A percentile compares a stretch with the other conserved stretches of the same genome.
Conservation (phyloP, 495 filamentous ascomycete genomes). For the Pseudoneurospora amorphoporcata region DNA sequence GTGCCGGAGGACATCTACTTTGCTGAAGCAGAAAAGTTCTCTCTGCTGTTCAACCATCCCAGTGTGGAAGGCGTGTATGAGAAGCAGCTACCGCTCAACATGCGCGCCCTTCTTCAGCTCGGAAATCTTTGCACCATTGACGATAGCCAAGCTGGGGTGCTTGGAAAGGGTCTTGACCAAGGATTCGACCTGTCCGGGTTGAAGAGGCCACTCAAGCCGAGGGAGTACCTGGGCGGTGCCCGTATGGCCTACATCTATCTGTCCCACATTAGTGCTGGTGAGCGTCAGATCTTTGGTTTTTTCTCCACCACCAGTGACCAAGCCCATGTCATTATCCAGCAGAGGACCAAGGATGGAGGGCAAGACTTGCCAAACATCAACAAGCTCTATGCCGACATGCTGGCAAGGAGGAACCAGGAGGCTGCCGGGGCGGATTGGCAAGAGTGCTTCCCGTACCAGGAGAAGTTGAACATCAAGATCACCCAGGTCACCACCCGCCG, state of each 20-base stretch:
- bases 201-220: conserved; percentile 51
- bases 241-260: conserved; percentile 75
- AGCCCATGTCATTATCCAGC: conserved; percentile 77
- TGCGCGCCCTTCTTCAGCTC: conserved; percentile 77
- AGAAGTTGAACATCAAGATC: conserved; percentile 74
- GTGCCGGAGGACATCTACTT: conserved; percentile 84
- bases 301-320: conserved; percentile 77
- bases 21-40: conserved; percentile 69
- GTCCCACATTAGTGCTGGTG: conserved; percentile 83
- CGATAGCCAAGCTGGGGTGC: conserved; percentile 75
- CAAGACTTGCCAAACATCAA: conserved; percentile 81
- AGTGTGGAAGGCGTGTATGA: conserved; percentile 97
- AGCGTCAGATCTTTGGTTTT: conserved; percentile 83
- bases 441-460: conserved; percentile 74
- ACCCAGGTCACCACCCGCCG: conserved; percentile 79
- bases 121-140: conserved; percentile 95
- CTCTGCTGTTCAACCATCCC: conserved; percentile 74
- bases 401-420: conserved; percentile 54
- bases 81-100: conserved; percentile 73
- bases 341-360: conserved; percentile 59
- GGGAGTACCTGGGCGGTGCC: conserved; percentile 60
- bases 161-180: conserved; percentile 85
- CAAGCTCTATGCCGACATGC: conserved; percentile 77
- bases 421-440: conserved; percentile 59
- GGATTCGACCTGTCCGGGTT: conserved; percentile 84